A percentile compares a stretch with the other conserved stretches of the same genome.
These are phyloP conservation scores for Populus deltoides DNA, from an alignment of 345 rosid species.

Conservation along the genomic window DNA sequence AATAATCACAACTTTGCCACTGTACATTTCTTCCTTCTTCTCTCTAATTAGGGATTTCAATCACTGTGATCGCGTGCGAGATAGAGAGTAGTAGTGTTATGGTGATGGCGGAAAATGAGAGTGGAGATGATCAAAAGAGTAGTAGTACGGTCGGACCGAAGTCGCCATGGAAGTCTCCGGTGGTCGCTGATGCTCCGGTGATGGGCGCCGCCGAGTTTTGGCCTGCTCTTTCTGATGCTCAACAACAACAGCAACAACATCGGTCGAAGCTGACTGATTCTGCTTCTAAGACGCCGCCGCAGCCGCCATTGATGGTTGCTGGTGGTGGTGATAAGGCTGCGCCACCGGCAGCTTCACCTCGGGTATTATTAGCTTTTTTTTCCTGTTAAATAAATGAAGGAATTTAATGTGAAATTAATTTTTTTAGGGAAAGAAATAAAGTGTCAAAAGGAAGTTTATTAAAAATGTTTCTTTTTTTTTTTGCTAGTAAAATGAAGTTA, in stretches of 20 bases:
- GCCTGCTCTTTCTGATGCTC: conserved; percentile 84
- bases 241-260: conserved; percentile 45
- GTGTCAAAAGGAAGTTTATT: not conserved
- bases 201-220: conserved; percentile 68
- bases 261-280: conserved; percentile 37
- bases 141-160: conserved; percentile 27
- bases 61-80: not conserved
- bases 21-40: not conserved
- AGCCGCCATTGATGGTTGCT: not conserved
- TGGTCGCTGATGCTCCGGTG: conserved; percentile 54
- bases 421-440: not conserved
- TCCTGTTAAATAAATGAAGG: not conserved
- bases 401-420: not conserved
- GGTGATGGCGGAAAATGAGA: conserved; percentile 65
- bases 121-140: conserved; percentile 46
- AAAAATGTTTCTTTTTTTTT: not conserved
- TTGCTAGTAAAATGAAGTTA: not conserved
- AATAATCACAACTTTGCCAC: not conserved
- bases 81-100: conserved; percentile 12
- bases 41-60: not conserved
- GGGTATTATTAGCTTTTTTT: not conserved
- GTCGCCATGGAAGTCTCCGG: conserved; percentile 84
- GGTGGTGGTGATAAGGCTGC: not conserved
- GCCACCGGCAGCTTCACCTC: not conserved
- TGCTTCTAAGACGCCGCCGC: conserved; percentile 4